These are phyloP conservation scores for Aureobasidium leucospermi DNA, from an alignment of 2,329 filamentous ascomycete species.

Conservation along the genomic window DNA sequence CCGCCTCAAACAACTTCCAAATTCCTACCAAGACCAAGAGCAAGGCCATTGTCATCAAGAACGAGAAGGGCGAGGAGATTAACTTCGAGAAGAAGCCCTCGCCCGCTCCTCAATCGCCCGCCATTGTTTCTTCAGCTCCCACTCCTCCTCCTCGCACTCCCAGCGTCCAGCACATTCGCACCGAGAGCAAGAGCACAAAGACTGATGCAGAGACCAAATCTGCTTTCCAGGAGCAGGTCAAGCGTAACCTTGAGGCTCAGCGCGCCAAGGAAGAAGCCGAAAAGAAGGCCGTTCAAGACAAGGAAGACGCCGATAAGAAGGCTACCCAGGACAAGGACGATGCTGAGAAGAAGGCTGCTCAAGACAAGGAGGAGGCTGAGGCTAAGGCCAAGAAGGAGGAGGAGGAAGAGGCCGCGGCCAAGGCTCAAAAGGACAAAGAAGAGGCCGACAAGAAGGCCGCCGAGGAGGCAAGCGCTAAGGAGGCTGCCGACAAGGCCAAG, in stretches of 20 bases:
- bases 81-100: constrained; percentile 46
- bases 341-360: constrained; percentile 46
- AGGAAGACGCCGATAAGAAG: constrained; percentile 16
- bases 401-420: constrained; percentile 25
- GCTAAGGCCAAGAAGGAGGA: constrained; percentile 31
- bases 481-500: constrained; percentile 22
- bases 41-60: constrained; percentile 76
- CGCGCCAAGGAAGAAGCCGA: constrained; percentile 33
- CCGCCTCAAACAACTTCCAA: constrained; percentile 54
- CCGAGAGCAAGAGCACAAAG: constrained; percentile 65
- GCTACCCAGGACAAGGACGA: constrained; percentile 36
- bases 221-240: constrained; percentile 63
- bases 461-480: constrained; percentile 17
- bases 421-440: constrained; percentile 25
- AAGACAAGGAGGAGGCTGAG: constrained; percentile 27
- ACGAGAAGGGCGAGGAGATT: constrained; percentile 69
- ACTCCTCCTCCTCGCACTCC: constrained; percentile 63
- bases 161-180: constrained; percentile 61
- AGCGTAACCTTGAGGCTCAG: constrained; percentile 35
- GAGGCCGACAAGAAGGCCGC: constrained; percentile 22
- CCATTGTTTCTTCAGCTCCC: constrained; percentile 69
- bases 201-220: constrained; percentile 59
- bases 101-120: constrained; percentile 46
- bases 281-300: constrained; percentile 15
- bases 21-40: constrained; percentile 58